Percentiles rank a stretch among this genome's conserved stretches.
These are phyloP conservation scores for Backusella westeae DNA, from an alignment of 192 early-diverging fungal species.

Conservation along the genomic window DNA sequence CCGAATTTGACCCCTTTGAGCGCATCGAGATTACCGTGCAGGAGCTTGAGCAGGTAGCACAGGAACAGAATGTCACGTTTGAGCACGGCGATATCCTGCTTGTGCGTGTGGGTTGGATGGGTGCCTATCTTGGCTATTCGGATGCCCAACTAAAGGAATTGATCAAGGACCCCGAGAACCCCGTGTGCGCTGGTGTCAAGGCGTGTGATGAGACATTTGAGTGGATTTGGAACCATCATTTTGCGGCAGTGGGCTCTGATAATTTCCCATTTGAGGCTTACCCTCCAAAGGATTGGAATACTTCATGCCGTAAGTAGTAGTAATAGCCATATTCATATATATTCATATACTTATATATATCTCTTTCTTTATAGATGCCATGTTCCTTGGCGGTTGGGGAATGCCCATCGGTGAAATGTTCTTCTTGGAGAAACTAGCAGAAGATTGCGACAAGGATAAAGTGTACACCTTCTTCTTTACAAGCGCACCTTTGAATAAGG, in stretches of 20 bases:
- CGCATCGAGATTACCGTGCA: slow-evolving; percentile 20
- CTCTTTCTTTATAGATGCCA: slow-evolving; percentile 11
- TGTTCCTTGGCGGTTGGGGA: slow-evolving; percentile 30
- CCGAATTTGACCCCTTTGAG: slow-evolving; percentile 23
- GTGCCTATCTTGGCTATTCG: neutral
- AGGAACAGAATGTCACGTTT: slow-evolving; percentile 20
- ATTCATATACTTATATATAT: neutral
- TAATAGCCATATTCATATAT: neutral
- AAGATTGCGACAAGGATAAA: slow-evolving; percentile 20
- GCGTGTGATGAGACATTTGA: slow-evolving; percentile 28
- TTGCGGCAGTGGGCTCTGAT: slow-evolving; percentile 30
- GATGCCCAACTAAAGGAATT: neutral
- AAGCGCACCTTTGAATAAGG: slow-evolving; percentile 32
- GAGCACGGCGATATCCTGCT: slow-evolving; percentile 33
- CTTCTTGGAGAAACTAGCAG: slow-evolving; percentile 27
- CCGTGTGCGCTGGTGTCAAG: slow-evolving; percentile 23
- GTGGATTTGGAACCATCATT: slow-evolving; percentile 36
- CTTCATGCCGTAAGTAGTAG: slow-evolving; percentile 24
- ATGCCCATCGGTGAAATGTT: slow-evolving; percentile 36
- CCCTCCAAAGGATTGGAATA: slow-evolving; percentile 14
- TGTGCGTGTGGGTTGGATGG: slow-evolving; percentile 28
- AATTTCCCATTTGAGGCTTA: slow-evolving; percentile 20
- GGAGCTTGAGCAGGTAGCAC: slow-evolving; percentile 23
- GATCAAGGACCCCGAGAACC: neutral
- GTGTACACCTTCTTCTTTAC: slow-evolving; percentile 33